These are phyloP conservation scores for Naganishia randhawae DNA, from an alignment of 768 basidiomycete species.

Conservation along the genomic window DNA sequence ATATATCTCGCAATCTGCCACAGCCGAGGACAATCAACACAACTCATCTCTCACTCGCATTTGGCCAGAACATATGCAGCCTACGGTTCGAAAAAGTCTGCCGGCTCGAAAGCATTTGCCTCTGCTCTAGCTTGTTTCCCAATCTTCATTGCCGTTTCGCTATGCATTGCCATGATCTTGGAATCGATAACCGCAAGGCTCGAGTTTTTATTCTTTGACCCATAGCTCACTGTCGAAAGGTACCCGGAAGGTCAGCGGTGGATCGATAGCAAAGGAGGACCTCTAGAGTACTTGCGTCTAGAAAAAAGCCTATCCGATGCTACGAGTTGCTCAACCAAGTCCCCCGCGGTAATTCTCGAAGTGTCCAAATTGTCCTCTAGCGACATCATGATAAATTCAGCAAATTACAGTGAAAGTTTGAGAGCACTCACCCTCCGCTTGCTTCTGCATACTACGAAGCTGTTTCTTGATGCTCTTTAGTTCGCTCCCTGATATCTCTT, in stretches of 20 bases:
- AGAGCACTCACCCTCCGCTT: conserved; percentile 7
- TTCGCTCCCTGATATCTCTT: background rate
- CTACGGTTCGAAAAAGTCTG: conserved; percentile 67
- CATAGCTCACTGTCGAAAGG: background rate
- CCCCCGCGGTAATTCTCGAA: background rate
- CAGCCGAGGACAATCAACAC: background rate
- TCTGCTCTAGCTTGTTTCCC: conserved; percentile 87
- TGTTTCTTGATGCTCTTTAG: conserved; percentile 4
- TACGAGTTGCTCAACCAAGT: background rate
- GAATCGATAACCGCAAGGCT: conserved; percentile 21
- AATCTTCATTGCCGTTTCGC: conserved; percentile 55
- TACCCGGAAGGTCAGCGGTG: background rate
- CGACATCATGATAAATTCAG: background rate
- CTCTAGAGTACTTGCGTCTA: background rate
- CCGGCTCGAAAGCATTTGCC: conserved; percentile 81
- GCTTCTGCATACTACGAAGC: conserved; percentile 12
- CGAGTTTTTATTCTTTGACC: conserved; percentile 1
- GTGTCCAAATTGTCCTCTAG: conserved; percentile 5
- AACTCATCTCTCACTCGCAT: background rate
- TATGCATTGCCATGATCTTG: conserved; percentile 19
- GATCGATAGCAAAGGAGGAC: background rate
- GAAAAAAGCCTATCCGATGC: background rate
- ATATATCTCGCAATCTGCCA: conserved; percentile 35
- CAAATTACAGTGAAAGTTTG: background rate
- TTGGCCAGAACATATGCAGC: conserved; percentile 33